Evolutionary conservation across 257 asterid genomes (phyloP).

Genomic region (Solanum tacnaense): DNA sequence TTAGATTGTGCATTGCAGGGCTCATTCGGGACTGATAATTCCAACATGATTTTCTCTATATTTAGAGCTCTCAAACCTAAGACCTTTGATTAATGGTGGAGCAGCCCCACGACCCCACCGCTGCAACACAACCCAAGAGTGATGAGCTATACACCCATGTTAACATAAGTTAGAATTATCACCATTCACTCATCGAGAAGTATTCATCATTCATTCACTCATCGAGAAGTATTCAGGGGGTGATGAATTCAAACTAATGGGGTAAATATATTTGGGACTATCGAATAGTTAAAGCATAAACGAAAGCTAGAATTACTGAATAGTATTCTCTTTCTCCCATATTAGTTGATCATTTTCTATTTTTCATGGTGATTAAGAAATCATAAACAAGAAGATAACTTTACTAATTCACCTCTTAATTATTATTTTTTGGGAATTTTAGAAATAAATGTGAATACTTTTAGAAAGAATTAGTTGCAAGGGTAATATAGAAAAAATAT

Average conservation of each 20-base stretch:
- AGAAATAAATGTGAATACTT: background rate
- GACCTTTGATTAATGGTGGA: too few relatives aligned
- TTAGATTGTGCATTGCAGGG: background rate
- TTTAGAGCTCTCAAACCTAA: background rate
- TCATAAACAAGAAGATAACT: background rate
- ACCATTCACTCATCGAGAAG: background rate
- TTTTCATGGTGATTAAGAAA: background rate
- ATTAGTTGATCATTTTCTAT: background rate
- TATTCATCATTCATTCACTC: background rate
- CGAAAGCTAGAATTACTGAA: background rate
- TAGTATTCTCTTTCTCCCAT: background rate
- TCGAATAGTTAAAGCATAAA: background rate
- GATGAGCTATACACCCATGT: background rate
- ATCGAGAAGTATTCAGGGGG: background rate
- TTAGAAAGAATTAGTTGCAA: background rate
- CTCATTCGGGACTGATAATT: background rate
- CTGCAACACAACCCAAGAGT: background rate
- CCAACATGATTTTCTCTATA: background rate
- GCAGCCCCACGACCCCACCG: too few relatives aligned
- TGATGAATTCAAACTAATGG: background rate
- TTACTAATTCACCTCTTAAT: background rate
- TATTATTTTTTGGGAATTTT: too few relatives aligned
- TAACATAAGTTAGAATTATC: background rate
- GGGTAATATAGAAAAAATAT: too few relatives aligned
- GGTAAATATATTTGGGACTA: background rate